These are phyloP conservation scores for Hypoxylon sp. DNA, from an alignment of 2,329 filamentous ascomycete genomes.

Conservation along the genomic window DNA sequence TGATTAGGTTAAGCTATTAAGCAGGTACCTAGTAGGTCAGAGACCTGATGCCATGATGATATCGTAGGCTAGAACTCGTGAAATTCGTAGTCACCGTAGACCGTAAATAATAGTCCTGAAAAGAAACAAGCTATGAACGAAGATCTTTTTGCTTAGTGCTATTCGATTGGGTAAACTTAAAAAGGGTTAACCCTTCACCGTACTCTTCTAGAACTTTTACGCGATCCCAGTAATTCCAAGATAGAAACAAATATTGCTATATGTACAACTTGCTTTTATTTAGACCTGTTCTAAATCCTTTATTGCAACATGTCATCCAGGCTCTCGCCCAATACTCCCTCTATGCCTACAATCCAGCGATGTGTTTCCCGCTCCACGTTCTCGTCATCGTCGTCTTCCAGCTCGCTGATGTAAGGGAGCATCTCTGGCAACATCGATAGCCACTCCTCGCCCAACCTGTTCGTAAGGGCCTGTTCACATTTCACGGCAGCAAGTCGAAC, in stretches of 20 bases:
- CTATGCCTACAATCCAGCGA: conserved; percentile 91
- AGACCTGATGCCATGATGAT: neutral
- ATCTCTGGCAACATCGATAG: conserved; percentile 92
- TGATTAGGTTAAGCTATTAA: neutral
- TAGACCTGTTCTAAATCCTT: conserved; percentile 15
- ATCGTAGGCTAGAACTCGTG: neutral
- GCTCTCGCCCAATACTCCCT: conserved; percentile 89
- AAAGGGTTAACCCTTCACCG: neutral
- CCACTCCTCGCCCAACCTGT: conserved; percentile 92
- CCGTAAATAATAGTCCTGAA: neutral
- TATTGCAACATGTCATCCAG: conserved; percentile 93
- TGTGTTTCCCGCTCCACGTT: conserved; percentile 90
- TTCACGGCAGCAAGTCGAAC: conserved; percentile 86
- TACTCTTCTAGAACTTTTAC: neutral
- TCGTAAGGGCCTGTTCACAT: conserved; percentile 84
- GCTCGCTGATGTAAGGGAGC: conserved; percentile 93
- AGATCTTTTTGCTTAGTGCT: neutral
- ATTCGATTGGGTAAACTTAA: neutral
- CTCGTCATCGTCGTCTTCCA: conserved; percentile 97
- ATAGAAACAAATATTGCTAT: neutral
- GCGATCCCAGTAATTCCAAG: neutral
- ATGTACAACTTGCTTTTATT: conserved; percentile 15
- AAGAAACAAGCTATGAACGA: neutral
- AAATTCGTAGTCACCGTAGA: neutral
- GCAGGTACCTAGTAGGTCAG: neutral